Base-by-base conservation (phyloP, 208 protist species). In the Leishmania tropica region DNA sequence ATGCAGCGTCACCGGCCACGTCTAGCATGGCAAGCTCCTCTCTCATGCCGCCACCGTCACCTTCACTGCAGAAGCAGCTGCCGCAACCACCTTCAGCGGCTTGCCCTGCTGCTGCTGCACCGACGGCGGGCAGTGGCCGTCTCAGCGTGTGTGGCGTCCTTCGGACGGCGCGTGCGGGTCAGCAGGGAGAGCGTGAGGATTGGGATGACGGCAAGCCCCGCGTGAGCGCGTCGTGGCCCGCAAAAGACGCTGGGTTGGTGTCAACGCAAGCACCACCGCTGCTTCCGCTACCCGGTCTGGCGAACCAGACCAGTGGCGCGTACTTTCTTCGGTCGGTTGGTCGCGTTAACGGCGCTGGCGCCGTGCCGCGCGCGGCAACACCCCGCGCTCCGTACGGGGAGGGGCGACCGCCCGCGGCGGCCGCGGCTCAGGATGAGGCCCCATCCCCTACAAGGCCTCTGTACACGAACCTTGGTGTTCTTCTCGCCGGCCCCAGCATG, bases 101-200 rank as follows among this genome's bases (percentile, higher is more conserved):
- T 24, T 42, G 3, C 47, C 24, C 31, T 58, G 71, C 24, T 28
- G 71, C n/a, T 35, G 24, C 47, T 35, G 24, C 47, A 28, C n/a
- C 24, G 13, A 15, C 47, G 2, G 10, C 3, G 31, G 45, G 8
- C 37, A 65, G 8, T 62, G 54, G 21, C 1, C 37, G 21, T 35
- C 54, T 71, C n/a, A 79, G 80, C 54, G 82, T 92, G 2, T 83
- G 84, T 24, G 87, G 85, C 1, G 90, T 86, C n/a, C 85, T 94
- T 28, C 87, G 81, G 0, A 75, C 75, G 13, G 86, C 85, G 56
- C 87, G 85, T 1, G 78, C 71, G 28, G 81, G 73, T 17, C 83
- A 86, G 76, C 70, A 81, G 11, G 86, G 83, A 10, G 83, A 85
- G 81, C 76, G 64, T 15, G 87, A 85, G 81, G 81, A 83, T 76